These are phyloP conservation scores for Ambrosiella beaveri DNA, from an alignment of 2,329 filamentous ascomycete genomes.

Conservation along the genomic window DNA sequence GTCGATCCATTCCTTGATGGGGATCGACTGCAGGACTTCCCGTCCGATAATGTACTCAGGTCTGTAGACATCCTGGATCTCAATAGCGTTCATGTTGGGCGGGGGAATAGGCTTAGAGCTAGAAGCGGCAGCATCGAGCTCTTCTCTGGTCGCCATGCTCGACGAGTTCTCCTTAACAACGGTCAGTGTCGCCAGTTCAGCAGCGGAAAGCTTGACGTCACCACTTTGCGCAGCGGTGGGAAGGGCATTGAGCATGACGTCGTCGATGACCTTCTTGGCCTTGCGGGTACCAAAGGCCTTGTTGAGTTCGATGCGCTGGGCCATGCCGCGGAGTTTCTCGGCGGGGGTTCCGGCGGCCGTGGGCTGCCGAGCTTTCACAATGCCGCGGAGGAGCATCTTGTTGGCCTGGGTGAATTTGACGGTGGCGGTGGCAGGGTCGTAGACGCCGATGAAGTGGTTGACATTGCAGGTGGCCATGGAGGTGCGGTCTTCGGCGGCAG, in stretches of 20 bases:
- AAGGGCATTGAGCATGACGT: conserved; percentile 56
- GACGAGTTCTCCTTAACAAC: conserved; percentile 44
- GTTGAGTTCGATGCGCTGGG: conserved; percentile 52
- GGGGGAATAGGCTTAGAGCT: conserved; percentile 55
- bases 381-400: conserved; percentile 43
- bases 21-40: conserved; percentile 49
- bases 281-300: conserved; percentile 75
- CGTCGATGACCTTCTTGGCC: conserved; percentile 58
- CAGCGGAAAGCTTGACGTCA: conserved; percentile 35
- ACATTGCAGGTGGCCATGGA: conserved; percentile 23
- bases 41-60: conserved; percentile 47
- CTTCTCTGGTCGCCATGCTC: conserved; percentile 48
- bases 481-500: conserved; percentile 26
- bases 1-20: conserved; percentile 59
- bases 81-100: conserved; percentile 48
- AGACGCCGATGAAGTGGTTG: conserved; percentile 49
- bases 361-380: conserved; percentile 38
- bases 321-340: conserved; percentile 28
- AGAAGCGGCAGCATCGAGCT: conserved; percentile 47
- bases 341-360: conserved; percentile 25
- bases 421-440: conserved; percentile 40
- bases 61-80: conserved; percentile 57
- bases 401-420: conserved; percentile 45
- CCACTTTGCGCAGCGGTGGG: conserved; percentile 23
- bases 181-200: conserved; percentile 42